Evolutionary conservation across 2,329 filamentous ascomycete species (phyloP).

Genomic region (Boeremia exigua): DNA sequence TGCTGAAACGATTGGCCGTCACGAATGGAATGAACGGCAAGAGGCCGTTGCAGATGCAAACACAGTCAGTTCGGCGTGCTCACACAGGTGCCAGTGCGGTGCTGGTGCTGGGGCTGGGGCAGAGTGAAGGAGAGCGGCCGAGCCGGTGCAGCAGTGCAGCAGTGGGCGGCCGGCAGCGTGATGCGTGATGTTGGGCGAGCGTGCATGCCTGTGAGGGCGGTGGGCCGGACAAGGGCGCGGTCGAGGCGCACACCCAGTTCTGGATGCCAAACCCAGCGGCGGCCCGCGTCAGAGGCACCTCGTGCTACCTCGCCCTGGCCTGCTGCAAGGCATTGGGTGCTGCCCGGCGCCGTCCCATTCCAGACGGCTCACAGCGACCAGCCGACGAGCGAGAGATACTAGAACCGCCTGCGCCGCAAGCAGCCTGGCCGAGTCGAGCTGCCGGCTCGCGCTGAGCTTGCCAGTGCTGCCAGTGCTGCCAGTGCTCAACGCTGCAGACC

Average conservation of each 20-base stretch:
- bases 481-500: neutral
- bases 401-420: constrained; percentile 11
- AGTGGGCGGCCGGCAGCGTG: constrained; percentile 10
- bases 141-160: constrained; percentile 12
- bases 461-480: no score
- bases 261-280: constrained; percentile 21
- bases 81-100: constrained; percentile 3
- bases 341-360: constrained; percentile 28
- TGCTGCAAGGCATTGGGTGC: constrained; percentile 39
- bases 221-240: constrained; percentile 45
- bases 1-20: constrained; percentile 50
- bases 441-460: no score
- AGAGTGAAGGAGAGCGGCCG: constrained; percentile 10
- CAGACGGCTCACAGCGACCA: constrained; percentile 4
- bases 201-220: constrained; percentile 38
- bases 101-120: neutral
- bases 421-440: neutral
- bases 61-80: constrained; percentile 12
- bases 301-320: constrained; percentile 35
- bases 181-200: constrained; percentile 40
- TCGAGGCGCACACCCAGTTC: constrained; percentile 40
- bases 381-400: constrained; percentile 4
- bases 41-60: constrained; percentile 6
- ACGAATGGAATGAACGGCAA: constrained; percentile 41
- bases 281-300: constrained; percentile 40